phyloP scores from a whole-genome alignment of 2,329 filamentous ascomycete genomes.

The Purpureocillium takamizusanense region DNA sequence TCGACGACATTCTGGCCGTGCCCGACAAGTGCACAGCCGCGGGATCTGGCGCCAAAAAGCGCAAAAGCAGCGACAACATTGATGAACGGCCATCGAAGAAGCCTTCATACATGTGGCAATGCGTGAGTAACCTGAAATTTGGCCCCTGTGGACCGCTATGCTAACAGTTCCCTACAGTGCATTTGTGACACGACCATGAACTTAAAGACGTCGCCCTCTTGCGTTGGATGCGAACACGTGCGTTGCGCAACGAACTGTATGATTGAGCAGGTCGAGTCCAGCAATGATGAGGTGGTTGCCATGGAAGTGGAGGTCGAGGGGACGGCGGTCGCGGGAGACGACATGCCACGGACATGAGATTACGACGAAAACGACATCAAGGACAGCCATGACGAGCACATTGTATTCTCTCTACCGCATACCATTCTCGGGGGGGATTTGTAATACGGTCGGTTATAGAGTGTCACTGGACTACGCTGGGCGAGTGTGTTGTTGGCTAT shows the following conservation, averaged over 20 bases:
- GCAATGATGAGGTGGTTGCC: not conserved
- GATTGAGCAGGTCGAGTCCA: slow-evolving; percentile 1
- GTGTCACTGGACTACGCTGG: too few species aligned
- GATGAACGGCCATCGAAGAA: slow-evolving; percentile 6
- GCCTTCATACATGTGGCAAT: slow-evolving; percentile 16
- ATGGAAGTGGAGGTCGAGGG: not conserved
- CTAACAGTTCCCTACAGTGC: slow-evolving; percentile 8
- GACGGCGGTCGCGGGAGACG: not conserved
- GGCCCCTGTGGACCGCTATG: not conserved
- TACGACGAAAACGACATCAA: not conserved
- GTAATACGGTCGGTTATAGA: too few species aligned
- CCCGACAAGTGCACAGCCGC: not conserved
- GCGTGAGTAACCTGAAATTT: slow-evolving; percentile 14
- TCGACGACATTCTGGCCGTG: not conserved
- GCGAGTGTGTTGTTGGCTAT: too few species aligned
- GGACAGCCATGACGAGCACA: too few species aligned
- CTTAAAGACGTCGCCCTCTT: slow-evolving; percentile 5
- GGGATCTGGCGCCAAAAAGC: slow-evolving; percentile 3
- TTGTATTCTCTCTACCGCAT: too few species aligned
- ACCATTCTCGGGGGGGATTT: too few species aligned
- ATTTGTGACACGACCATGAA: slow-evolving; percentile 8
- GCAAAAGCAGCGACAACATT: slow-evolving; percentile 2
- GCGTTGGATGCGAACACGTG: slow-evolving; percentile 5
- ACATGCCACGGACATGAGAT: not conserved
- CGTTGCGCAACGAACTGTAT: slow-evolving; percentile 2